phyloP scores from a whole-genome alignment of 2,329 filamentous ascomycete genomes.

The Stagonosporopsis cucurbitacearum region DNA sequence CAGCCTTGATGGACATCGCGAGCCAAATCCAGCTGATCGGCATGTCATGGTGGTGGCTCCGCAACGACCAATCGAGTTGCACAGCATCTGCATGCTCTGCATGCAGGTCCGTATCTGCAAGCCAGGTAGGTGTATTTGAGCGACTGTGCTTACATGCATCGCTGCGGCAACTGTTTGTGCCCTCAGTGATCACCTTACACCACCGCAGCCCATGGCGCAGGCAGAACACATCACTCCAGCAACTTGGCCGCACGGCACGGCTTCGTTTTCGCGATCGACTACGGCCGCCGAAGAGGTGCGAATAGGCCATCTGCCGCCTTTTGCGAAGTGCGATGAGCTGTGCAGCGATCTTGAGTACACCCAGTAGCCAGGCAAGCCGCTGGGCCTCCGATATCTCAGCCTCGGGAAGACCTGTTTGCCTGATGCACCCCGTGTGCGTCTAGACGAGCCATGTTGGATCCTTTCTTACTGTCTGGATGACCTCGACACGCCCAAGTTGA shows the following conservation, averaged over 20 bases:
- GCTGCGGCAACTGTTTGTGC: conserved; percentile 15
- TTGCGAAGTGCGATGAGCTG: conserved; percentile 18
- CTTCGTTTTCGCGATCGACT: conserved; percentile 16
- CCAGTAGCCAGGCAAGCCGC: conserved; percentile 14
- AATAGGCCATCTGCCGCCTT: conserved; percentile 10
- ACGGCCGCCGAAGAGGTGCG: conserved; percentile 12
- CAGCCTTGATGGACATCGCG: neutral
- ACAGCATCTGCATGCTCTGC: conserved; percentile 17
- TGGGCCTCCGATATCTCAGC: conserved; percentile 13
- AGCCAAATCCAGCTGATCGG: neutral
- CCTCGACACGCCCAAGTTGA: neutral
- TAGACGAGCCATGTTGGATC: neutral
- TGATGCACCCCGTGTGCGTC: neutral
- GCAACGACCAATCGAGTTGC: conserved; percentile 6
- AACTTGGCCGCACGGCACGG: conserved; percentile 14
- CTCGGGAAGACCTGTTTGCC: neutral
- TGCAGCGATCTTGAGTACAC: conserved; percentile 23
- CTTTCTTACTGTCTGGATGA: neutral
- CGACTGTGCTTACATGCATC: conserved; percentile 8
- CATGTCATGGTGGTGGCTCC: conserved; percentile 6
- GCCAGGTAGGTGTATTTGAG: conserved; percentile 10
- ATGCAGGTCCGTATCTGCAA: conserved; percentile 10
- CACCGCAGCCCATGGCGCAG: conserved; percentile 13
- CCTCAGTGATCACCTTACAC: conserved; percentile 9
- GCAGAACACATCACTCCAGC: conserved; percentile 16